A percentile compares a stretch with the other conserved stretches of the same genome.
phyloP scores from a whole-genome alignment of 1,139 yeast genomes.

The Taphrina betulina region DNA sequence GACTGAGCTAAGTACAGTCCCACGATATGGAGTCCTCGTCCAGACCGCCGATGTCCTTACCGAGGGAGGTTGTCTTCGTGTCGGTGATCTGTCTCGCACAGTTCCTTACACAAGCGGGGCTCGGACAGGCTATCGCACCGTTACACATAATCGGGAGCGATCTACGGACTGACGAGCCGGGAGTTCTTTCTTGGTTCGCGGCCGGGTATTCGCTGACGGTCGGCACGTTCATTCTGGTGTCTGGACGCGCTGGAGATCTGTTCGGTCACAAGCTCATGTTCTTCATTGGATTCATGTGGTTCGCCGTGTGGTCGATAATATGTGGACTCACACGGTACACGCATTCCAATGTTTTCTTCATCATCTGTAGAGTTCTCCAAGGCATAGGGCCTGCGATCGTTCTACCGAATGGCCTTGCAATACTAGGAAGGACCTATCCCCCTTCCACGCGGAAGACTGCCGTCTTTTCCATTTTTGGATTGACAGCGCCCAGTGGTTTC shows the following conservation, averaged over 20 bases:
- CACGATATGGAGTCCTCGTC: too few species aligned
- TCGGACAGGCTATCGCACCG: constrained; percentile 52
- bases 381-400: constrained; percentile 23
- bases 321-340: constrained; percentile 19
- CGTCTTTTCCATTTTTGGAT: constrained; percentile 23
- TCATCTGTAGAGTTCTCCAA: constrained; percentile 22
- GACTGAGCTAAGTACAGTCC: too few species aligned
- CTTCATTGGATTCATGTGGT: constrained; percentile 25
- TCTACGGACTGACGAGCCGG: constrained; percentile 46
- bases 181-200: constrained; percentile 41
- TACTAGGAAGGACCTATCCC: constrained; percentile 20
- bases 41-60: constrained; percentile 4
- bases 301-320: constrained; percentile 13
- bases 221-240: constrained; percentile 23
- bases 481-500: constrained; percentile 23
- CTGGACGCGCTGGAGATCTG: constrained; percentile 19
- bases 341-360: constrained; percentile 9
- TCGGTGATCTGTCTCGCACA: constrained; percentile 49
- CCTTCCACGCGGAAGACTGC: constrained; percentile 12
- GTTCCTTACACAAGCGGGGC: constrained; percentile 53
- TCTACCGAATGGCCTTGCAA: constrained; percentile 21
- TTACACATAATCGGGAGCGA: constrained; percentile 46
- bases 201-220: constrained; percentile 22
- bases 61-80: constrained; percentile 42
- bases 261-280: constrained; percentile 19